Evolutionary conservation across 2,329 filamentous ascomycete genomes (phyloP).

Genomic region (Penicillium sp.): DNA sequence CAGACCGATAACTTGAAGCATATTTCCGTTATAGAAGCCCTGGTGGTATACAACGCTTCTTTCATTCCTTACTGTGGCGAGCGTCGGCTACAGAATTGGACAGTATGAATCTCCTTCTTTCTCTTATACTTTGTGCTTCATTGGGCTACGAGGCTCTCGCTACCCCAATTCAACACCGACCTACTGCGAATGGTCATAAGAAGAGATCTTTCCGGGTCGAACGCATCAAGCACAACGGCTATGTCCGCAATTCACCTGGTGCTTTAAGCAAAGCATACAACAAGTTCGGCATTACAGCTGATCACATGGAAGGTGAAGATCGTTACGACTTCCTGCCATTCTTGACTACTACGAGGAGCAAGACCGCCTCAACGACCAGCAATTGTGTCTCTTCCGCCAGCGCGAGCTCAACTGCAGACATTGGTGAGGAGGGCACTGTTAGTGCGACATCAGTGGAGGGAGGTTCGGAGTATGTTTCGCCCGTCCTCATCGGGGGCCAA

Average conservation of each 20-base stretch:
- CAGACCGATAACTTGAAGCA: neutral
- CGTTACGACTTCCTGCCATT: constrained; percentile 37
- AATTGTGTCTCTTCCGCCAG: neutral
- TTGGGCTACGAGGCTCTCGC: constrained; percentile 35
- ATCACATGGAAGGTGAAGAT: constrained; percentile 40
- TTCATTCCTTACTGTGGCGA: neutral
- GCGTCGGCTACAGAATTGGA: neutral
- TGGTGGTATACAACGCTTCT: neutral
- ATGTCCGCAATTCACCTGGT: constrained; percentile 58
- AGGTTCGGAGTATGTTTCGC: constrained; percentile 69
- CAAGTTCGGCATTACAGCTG: constrained; percentile 61
- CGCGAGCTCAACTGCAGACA: constrained; percentile 12
- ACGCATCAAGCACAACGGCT: constrained; percentile 56
- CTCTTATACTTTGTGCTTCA: constrained; percentile 22
- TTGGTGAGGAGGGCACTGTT: constrained; percentile 56
- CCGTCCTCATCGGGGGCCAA: constrained; percentile 69
- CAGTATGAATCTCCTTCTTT: constrained; percentile 27
- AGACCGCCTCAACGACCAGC: neutral
- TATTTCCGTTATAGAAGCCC: neutral
- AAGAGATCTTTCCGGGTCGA: constrained; percentile 61
- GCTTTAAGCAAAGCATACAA: constrained; percentile 66
- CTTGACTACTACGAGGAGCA: neutral
- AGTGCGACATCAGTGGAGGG: constrained; percentile 64
- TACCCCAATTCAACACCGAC: constrained; percentile 26
- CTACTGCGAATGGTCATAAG: constrained; percentile 17